Base-by-base conservation (phyloP, 1,139 yeast species). In the Kodamaea suecica region DNA sequence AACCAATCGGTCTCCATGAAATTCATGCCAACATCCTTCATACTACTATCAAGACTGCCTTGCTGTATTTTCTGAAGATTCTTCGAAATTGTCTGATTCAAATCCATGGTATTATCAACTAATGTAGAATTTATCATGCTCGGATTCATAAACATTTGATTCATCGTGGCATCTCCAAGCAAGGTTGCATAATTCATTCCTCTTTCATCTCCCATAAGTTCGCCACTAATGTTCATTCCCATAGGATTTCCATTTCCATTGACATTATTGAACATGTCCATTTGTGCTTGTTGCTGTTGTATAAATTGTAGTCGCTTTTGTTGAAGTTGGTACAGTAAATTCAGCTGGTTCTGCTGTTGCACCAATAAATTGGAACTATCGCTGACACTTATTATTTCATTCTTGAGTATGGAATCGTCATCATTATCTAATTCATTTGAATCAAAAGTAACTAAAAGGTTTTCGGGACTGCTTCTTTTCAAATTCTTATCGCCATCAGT, bases 1-100 rank as follows among this genome's bases (percentile, higher is more conserved):
- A 63, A 52, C 70, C 70, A 63, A 42, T 63, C 68, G 20, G 45
- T 31, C 25, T 45, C 50, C 23, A 43, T 37, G 12, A 44, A 37
- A 3, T 38, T 36, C 36, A 37, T 36, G 3, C 48, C 43, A 9
- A 35, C 28, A 19, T 37, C 39, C 26, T 34, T 27, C 17, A 26
- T n/a, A 17, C 12, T 17, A 5, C 6, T 27, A 17, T 17, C 34
- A 8, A 31, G 33, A n/a, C 34, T 30, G 15, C 17, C 16, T 23
- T 42, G 21, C 9, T 19, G 21, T 9, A 19, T 19, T 6, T 9
- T 46, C 19, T 37, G 33, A 23, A 41, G 42, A 5, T 31, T 29
- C 23, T 40, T 36, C 6, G 39, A 32, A 17, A 37, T 30, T 19
- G 37, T 34, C 9, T 17, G 23, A 29, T 34, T 32, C 13, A 29